These are phyloP conservation scores for Trichoderma afroharzianum DNA, from an alignment of 2,329 filamentous ascomycete genomes.

Conservation along the genomic window DNA sequence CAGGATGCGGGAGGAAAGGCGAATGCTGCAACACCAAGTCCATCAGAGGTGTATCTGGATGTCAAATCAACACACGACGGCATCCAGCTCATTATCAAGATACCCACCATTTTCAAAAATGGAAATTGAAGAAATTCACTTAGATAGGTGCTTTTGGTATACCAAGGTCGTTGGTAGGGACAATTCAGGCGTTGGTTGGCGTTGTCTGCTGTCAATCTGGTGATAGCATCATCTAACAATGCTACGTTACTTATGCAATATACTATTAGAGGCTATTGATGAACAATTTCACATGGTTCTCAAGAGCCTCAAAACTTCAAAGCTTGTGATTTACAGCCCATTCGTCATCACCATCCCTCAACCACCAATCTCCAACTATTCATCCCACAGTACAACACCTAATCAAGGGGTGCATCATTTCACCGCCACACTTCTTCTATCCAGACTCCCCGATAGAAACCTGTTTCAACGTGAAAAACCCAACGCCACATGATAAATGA, in stretches of 20 bases:
- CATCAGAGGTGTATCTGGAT: constrained; percentile 54
- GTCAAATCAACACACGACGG: constrained; percentile 56
- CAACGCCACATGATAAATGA: constrained; percentile 13
- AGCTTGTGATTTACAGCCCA: background rate
- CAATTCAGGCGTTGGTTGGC: background rate
- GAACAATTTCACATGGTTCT: background rate
- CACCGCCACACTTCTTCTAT: constrained; percentile 2
- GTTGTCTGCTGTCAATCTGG: background rate
- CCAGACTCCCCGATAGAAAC: constrained; percentile 2
- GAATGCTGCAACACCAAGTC: constrained; percentile 36
- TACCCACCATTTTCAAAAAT: constrained; percentile 52
- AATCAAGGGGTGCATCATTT: background rate
- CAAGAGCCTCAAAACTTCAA: background rate
- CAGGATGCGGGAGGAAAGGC: constrained; percentile 29
- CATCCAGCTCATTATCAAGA: constrained; percentile 55
- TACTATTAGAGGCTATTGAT: background rate
- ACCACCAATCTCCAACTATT: background rate
- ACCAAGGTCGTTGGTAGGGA: background rate
- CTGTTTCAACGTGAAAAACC: background rate
- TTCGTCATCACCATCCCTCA: background rate
- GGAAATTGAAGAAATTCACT: constrained; percentile 2
- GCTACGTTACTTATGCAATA: background rate
- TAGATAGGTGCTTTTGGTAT: background rate
- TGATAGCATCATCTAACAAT: background rate
- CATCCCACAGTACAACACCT: background rate